Evolutionary conservation across 2,329 filamentous ascomycete species (phyloP).

Genomic region (Scytalidium lignicola): DNA sequence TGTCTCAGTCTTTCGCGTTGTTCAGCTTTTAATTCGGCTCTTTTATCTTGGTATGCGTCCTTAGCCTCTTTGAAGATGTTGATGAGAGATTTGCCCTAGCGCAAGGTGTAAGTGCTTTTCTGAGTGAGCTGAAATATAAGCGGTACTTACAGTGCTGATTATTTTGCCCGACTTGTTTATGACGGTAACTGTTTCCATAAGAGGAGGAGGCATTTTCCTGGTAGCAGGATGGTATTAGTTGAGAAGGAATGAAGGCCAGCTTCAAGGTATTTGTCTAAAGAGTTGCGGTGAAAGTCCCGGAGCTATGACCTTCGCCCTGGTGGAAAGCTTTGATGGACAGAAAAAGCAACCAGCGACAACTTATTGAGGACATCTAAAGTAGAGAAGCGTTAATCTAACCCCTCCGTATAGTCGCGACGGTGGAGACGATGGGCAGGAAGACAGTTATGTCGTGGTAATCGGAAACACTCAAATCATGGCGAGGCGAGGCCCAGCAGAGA

Average conservation of each 20-base stretch:
- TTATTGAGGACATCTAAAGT: not conserved
- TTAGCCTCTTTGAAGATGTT: slow-evolving; percentile 91
- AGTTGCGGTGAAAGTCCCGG: not conserved
- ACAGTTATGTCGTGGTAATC: slow-evolving; percentile 1
- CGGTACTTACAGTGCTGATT: slow-evolving; percentile 68
- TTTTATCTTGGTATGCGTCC: slow-evolving; percentile 80
- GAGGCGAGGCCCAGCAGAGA: slow-evolving; percentile 10
- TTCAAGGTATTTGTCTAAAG: slow-evolving; percentile 5
- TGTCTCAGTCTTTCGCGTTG: slow-evolving; percentile 55
- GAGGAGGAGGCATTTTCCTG: slow-evolving; percentile 18
- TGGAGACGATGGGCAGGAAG: slow-evolving; percentile 1
- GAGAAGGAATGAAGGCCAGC: slow-evolving; percentile 19
- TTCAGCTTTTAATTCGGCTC: slow-evolving; percentile 72
- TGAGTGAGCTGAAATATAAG: slow-evolving; percentile 4
- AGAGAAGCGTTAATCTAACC: slow-evolving; percentile 5
- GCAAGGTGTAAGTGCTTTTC: slow-evolving; percentile 8
- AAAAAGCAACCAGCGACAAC: not conserved
- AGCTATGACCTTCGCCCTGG: not conserved
- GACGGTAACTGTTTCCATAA: slow-evolving; percentile 76
- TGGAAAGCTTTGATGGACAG: not conserved
- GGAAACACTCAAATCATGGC: slow-evolving; percentile 1
- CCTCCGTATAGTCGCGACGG: slow-evolving; percentile 5
- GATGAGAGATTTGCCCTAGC: slow-evolving; percentile 83
- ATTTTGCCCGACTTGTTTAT: slow-evolving; percentile 90
- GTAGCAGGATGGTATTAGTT: slow-evolving; percentile 4